Conservation (phyloP, 768 basidiomycete species). For the Leucosporidium scottii region DNA sequence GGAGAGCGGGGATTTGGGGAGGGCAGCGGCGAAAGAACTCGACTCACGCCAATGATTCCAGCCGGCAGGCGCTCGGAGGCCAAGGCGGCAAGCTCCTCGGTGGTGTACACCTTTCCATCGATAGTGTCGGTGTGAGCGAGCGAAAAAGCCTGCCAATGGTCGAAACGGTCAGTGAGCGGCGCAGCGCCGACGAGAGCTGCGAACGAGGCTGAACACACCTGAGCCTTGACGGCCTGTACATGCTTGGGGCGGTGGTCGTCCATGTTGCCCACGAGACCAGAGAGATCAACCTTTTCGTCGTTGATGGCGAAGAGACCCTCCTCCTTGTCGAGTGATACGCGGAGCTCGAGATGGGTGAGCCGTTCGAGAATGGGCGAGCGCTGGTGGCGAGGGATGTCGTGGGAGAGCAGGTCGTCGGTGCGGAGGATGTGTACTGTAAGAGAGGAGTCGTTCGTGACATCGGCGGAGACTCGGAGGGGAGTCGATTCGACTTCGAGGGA, state of each 20-base stretch:
- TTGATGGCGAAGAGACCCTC: not conserved
- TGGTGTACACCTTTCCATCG: not conserved
- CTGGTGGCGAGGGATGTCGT: not conserved
- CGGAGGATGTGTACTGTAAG: not conserved
- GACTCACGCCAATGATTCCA: not conserved
- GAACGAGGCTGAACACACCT: not conserved
- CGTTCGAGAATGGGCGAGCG: not conserved
- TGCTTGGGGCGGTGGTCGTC: too few species aligned
- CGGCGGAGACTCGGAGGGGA: too few species aligned
- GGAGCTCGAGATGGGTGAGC: not conserved
- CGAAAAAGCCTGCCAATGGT: too few species aligned
- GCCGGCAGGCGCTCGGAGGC: not conserved
- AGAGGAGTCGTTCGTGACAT: too few species aligned
- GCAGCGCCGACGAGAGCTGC: too few species aligned
- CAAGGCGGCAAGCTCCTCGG: not conserved
- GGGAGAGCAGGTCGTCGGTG: slow-evolving; percentile 1
- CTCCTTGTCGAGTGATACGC: not conserved
- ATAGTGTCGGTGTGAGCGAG: not conserved
- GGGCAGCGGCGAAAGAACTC: too few species aligned
- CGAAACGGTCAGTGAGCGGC: too few species aligned
- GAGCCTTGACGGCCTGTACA: not conserved
- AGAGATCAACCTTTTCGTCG: not conserved
- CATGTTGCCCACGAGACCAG: not conserved
- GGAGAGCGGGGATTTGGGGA: not conserved
- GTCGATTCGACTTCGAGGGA: too few species aligned